These are phyloP conservation scores for Friedmanniomyces endolithicus DNA, from an alignment of 495 filamentous ascomycete genomes.

Conservation along the genomic window DNA sequence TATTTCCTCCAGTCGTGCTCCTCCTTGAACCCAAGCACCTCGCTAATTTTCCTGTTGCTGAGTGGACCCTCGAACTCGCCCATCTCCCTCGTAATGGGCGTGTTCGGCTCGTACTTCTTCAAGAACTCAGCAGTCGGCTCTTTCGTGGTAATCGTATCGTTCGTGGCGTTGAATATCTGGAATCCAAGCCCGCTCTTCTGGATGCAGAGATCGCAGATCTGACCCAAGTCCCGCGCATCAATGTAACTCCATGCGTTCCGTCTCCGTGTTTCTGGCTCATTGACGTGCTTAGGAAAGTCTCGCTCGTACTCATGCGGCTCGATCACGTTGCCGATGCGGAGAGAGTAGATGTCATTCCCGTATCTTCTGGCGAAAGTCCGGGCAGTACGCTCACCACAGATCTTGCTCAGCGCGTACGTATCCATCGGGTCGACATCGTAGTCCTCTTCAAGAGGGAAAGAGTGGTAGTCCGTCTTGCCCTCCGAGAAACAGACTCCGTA, in stretches of 20 bases:
- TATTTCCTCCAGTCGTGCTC: slow-evolving; percentile 42
- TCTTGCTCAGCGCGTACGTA: slow-evolving; percentile 47
- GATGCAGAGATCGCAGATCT: slow-evolving; percentile 43
- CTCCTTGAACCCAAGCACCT: slow-evolving; percentile 46
- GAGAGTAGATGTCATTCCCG: slow-evolving; percentile 44
- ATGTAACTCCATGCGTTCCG: slow-evolving; percentile 49
- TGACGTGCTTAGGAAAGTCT: slow-evolving; percentile 39
- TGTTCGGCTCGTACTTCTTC: slow-evolving; percentile 34
- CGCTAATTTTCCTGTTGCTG: slow-evolving; percentile 45
- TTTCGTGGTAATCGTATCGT: slow-evolving; percentile 43
- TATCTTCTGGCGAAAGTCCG: slow-evolving; percentile 44
- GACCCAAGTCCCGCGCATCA: slow-evolving; percentile 46
- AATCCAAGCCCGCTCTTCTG: slow-evolving; percentile 42
- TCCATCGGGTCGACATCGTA: slow-evolving; percentile 43
- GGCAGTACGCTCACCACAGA: slow-evolving; percentile 45
- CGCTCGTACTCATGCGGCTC: slow-evolving; percentile 46
- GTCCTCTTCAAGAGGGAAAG: slow-evolving; percentile 47
- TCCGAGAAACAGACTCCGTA: slow-evolving; percentile 50
- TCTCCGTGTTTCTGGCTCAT: slow-evolving; percentile 38
- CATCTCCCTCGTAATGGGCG: slow-evolving; percentile 40
- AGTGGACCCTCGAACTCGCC: slow-evolving; percentile 44
- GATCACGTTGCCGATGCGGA: slow-evolving; percentile 47
- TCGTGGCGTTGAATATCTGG: slow-evolving; percentile 50
- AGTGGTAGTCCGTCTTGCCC: slow-evolving; percentile 42
- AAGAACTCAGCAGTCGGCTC: slow-evolving; percentile 39